Percentiles rank a stretch among this genome's conserved stretches.
Evolutionary conservation across 2,329 filamentous ascomycete species (phyloP).

Genomic region (Fusarium sacchari): DNA sequence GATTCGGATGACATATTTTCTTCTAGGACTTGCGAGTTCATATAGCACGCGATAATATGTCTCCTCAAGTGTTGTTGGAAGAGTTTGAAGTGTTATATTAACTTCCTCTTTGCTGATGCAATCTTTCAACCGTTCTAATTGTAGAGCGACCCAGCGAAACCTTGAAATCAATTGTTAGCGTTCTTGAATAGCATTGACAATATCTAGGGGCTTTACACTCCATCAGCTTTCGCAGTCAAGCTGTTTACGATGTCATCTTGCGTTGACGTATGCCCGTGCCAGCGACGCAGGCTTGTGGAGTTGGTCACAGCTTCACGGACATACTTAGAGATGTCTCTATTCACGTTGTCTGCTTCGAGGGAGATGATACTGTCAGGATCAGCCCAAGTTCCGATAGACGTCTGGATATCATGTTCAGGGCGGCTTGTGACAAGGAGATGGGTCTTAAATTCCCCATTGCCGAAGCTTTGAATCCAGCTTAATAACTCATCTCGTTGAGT

Average conservation of each 20-base stretch:
- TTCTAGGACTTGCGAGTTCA: accelerated
- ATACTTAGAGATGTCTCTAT: accelerated
- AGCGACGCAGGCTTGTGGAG: accelerated
- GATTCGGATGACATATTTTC: accelerated
- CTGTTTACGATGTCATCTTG: accelerated
- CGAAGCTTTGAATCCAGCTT: accelerated
- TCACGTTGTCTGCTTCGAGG: accelerated
- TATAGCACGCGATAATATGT: accelerated
- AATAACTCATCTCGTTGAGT: accelerated
- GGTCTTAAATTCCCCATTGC: no score
- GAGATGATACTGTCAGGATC: accelerated
- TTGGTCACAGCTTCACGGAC: accelerated
- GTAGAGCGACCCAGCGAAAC: not conserved
- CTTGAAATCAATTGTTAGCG: accelerated
- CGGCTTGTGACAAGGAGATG: not conserved
- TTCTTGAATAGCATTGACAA: no score
- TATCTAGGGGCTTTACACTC: not conserved
- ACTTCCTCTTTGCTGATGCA: not conserved
- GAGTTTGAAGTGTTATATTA: accelerated
- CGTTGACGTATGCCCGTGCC: accelerated
- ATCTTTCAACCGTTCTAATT: accelerated
- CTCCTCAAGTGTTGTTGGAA: accelerated
- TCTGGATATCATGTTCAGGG: accelerated
- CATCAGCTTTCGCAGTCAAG: accelerated
- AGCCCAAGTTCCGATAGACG: accelerated